Percentiles rank a stretch among this genome's conserved stretches.
These are phyloP conservation scores for Aurifilum marmelostoma DNA, from an alignment of 2,329 filamentous ascomycete genomes.

Conservation along the genomic window DNA sequence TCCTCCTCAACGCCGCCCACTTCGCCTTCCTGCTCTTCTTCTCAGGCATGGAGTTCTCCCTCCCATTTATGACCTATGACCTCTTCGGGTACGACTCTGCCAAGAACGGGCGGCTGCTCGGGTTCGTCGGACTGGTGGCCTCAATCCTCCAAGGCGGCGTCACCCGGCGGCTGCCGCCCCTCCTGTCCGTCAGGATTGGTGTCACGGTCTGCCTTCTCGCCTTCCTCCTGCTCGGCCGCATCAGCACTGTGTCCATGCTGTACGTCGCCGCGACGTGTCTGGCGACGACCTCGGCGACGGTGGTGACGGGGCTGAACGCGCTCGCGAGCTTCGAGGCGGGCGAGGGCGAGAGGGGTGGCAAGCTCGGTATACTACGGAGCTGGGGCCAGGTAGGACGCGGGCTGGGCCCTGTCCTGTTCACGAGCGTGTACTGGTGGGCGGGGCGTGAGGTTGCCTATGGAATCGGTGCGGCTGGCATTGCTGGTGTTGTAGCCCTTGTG, in stretches of 20 bases:
- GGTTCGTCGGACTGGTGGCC: constrained; percentile 88
- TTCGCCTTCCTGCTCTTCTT: constrained; percentile 95
- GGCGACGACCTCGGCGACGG: constrained; percentile 89
- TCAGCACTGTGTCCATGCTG: constrained; percentile 69
- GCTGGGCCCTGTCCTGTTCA: constrained; percentile 86
- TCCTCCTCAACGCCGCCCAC: constrained; percentile 81
- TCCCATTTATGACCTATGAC: constrained; percentile 97
- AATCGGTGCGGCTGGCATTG: constrained; percentile 79
- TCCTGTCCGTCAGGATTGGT: constrained; percentile 78
- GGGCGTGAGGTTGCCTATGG: constrained; percentile 84
- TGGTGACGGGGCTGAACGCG: constrained; percentile 91
- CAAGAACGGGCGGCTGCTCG: constrained; percentile 82
- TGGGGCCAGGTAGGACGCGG: constrained; percentile 88
- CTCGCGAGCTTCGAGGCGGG: constrained; percentile 87
- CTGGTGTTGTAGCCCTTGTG: constrained; percentile 70
- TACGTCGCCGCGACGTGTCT: constrained; percentile 83
- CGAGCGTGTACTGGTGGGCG: constrained; percentile 97
- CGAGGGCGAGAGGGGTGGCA: constrained; percentile 79
- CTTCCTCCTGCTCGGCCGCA: constrained; percentile 76
- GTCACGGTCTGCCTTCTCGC: constrained; percentile 76
- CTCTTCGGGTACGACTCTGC: constrained; percentile 81
- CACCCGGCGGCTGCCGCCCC: constrained; percentile 79
- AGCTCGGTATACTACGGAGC: constrained; percentile 79
- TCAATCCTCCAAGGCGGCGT: constrained; percentile 93
- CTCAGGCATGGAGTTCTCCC: constrained; percentile 91